Evolutionary conservation across 2,329 filamentous ascomycete genomes (phyloP).

Genomic region (Trichoderma breve): DNA sequence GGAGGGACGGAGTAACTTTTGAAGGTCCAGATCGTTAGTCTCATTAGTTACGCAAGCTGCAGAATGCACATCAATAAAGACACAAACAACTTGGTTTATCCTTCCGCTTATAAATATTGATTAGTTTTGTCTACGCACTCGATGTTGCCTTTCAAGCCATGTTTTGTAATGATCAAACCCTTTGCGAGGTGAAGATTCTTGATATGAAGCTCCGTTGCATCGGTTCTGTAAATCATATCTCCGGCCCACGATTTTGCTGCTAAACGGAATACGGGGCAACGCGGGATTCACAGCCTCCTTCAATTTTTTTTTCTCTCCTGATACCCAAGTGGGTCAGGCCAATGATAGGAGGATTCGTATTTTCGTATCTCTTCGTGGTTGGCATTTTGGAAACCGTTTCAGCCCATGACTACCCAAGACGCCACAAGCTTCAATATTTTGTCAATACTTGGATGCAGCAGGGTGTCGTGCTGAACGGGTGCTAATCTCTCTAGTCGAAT

Average conservation of each 20-base stretch:
- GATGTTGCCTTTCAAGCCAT: neutral
- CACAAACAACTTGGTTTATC: neutral
- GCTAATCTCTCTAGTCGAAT: neutral
- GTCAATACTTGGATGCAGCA: neutral
- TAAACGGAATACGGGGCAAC: neutral
- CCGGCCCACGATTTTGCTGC: neutral
- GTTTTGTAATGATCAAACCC: neutral
- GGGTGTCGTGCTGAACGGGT: neutral
- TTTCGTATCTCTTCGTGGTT: neutral
- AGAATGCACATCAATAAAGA: neutral
- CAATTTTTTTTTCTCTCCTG: neutral
- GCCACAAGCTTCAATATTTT: neutral
- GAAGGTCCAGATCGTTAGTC: neutral
- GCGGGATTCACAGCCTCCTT: neutral
- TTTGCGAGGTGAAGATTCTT: neutral
- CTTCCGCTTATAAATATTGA: neutral
- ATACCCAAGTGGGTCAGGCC: constrained; percentile 2
- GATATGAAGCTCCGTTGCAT: neutral
- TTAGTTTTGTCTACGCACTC: too few relatives aligned
- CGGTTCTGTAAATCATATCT: neutral
- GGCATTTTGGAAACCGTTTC: neutral
- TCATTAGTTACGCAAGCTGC: neutral
- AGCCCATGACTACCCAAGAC: neutral
- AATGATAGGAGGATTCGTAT: neutral
- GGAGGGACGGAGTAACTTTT: constrained; percentile 9